Conservation (phyloP, 2,329 filamentous ascomycete species). For the Fusarium robinianum region DNA sequence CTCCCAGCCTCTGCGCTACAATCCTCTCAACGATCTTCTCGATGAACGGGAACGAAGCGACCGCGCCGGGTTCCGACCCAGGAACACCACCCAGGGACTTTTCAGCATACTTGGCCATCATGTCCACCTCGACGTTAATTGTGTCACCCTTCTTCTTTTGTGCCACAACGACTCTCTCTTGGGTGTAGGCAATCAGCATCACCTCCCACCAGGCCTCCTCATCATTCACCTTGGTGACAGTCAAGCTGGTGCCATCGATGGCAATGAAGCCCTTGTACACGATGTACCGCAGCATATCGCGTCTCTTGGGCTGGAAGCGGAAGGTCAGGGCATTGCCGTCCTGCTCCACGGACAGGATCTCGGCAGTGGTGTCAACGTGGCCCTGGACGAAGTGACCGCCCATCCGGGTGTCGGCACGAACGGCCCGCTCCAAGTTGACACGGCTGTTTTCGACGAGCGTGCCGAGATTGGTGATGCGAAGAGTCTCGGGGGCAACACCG, state of each 20-base stretch:
- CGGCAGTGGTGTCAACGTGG: slow-evolving; percentile 89
- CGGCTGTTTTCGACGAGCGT: slow-evolving; percentile 64
- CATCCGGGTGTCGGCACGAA: slow-evolving; percentile 91
- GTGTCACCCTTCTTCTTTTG: slow-evolving; percentile 77
- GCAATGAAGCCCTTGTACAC: slow-evolving; percentile 97
- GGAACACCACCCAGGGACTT: slow-evolving; percentile 82
- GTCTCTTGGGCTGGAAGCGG: slow-evolving; percentile 74
- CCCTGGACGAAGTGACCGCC: slow-evolving; percentile 98
- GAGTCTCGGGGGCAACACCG: slow-evolving; percentile 91
- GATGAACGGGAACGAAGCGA: slow-evolving; percentile 58
- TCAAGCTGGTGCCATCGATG: slow-evolving; percentile 92
- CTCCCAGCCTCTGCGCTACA: slow-evolving; percentile 65
- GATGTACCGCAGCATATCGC: slow-evolving; percentile 77
- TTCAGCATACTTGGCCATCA: slow-evolving; percentile 82
- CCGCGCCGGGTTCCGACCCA: slow-evolving; percentile 55
- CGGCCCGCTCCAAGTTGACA: slow-evolving; percentile 94
- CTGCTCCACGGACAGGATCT: slow-evolving; percentile 70
- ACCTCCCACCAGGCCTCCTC: slow-evolving; percentile 85
- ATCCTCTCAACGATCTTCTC: slow-evolving; percentile 76
- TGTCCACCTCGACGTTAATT: slow-evolving; percentile 93
- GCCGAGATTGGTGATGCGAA: slow-evolving; percentile 94
- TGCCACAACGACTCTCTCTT: slow-evolving; percentile 85
- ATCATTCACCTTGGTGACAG: slow-evolving; percentile 85
- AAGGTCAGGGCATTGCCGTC: slow-evolving; percentile 93
- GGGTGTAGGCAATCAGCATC: slow-evolving; percentile 97